Percentiles rank a stretch among this genome's conserved stretches.
Evolutionary conservation across 768 basidiomycete genomes (phyloP).

Genomic region (Suillus placidus): DNA sequence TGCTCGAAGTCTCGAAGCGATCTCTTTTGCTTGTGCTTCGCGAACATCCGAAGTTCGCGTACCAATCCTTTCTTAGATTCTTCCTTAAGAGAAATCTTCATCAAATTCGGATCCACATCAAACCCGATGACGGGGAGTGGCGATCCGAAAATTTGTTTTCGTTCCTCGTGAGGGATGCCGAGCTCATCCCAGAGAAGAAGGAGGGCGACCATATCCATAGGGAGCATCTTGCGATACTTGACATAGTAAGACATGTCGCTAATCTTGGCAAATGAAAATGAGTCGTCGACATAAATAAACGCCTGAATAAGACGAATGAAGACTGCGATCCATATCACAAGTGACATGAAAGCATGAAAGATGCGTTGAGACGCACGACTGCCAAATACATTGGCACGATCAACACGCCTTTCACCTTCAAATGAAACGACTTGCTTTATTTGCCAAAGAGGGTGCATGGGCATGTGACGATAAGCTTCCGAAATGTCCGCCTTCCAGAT

Average conservation of each 20-base stretch:
- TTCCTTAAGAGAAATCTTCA: constrained; percentile 11
- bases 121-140: constrained; percentile 37
- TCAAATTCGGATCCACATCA: constrained; percentile 24
- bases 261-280: too few species aligned
- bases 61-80: neutral
- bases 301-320: constrained; percentile 27
- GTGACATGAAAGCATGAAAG: too few species aligned
- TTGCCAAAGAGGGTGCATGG: too few species aligned
- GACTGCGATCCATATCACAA: too few species aligned
- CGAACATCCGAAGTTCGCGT: neutral
- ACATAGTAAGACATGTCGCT: neutral
- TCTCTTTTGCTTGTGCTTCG: constrained; percentile 18
- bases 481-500: too few species aligned
- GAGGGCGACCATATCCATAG: constrained; percentile 11
- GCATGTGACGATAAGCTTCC: too few species aligned
- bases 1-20: constrained; percentile 27
- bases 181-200: constrained; percentile 43
- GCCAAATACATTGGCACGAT: too few species aligned
- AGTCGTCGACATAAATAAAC: constrained; percentile 19
- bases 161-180: constrained; percentile 40
- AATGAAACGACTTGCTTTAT: too few species aligned
- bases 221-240: neutral
- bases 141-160: constrained; percentile 41
- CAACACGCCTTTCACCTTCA: too few species aligned
- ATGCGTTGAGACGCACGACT: too few species aligned